Base-by-base conservation (phyloP, 2,329 filamentous ascomycete genomes). In the Fusarium nanum region DNA sequence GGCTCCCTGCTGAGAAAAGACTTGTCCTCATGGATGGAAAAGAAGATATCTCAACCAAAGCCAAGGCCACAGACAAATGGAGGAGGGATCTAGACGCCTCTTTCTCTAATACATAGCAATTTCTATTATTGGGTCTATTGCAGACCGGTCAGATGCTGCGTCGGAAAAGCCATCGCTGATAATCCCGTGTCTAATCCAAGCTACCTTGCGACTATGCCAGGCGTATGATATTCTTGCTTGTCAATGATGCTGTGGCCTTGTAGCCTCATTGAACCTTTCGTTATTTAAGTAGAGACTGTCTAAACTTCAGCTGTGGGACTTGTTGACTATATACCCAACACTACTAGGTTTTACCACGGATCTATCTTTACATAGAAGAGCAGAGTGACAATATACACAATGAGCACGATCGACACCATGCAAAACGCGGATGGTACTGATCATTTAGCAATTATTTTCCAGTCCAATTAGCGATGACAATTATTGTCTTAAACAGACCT, bases 1-100 rank as follows among this genome's bases (percentile, higher is more conserved):
- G 73, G 73, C 63, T 61, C 18, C 55, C 71, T 5, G 52, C 44
- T 6, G 63, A 73, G 40, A 67, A 64, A 42, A 73, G 64, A 30
- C 56, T 75, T 18, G 65, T 75, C 13, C 58, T 75, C 14, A 60
- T 74, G 25, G 63, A 73, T 23, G 54, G 59, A 14, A 70, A 37
- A 34, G 58, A 49, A 6, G 44, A 59, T 7, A 44, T 53, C 6
- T 8, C 49, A 49, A 23, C 47, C n/a, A 66, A 49, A 32, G 37
- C 25, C 7, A 40, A 49, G 22, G 56, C 61, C 11, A 18, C 41
- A 10, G 61, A 66, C 18, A 66, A 66, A 34, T 66, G 55, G 63
- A 66, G 40, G 16, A 41, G 27, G 13, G 61, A 30, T 9, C 14
- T 60, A 4, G 50, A 53, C 37, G 5, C 11, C 30, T 49, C 7